Percentiles rank a stretch among this genome's conserved stretches.
Conservation (phyloP, 805 yeast genomes). For the Candida ascalaphidarum region DNA sequence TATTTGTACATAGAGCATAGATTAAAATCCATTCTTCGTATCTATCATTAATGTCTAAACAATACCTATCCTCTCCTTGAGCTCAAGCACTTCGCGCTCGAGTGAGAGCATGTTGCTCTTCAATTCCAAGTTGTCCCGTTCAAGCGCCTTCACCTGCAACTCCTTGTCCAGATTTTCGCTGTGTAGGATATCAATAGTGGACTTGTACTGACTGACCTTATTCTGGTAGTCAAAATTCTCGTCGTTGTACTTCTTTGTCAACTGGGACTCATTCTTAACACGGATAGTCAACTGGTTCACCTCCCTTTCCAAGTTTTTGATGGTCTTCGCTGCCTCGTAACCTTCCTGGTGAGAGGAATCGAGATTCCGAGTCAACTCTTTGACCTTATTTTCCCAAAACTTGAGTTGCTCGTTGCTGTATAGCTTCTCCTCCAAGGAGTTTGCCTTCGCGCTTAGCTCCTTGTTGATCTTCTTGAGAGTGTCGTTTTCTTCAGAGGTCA, state of each 20-base stretch:
- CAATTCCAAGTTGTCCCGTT: constrained; percentile 48
- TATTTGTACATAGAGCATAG: too few relatives aligned
- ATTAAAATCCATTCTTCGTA: too few relatives aligned
- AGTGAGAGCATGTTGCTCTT: constrained; percentile 44
- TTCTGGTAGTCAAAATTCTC: constrained; percentile 51
- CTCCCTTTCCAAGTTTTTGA: constrained; percentile 42
- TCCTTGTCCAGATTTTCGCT: constrained; percentile 34
- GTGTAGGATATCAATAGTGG: constrained; percentile 30
- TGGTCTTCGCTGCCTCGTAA: constrained; percentile 43
- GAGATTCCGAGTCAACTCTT: constrained; percentile 43
- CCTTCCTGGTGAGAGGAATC: constrained; percentile 38
- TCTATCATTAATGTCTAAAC: too few relatives aligned
- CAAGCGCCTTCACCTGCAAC: constrained; percentile 35
- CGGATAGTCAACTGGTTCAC: constrained; percentile 46
- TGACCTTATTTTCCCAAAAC: constrained; percentile 53
- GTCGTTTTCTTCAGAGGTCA: constrained; percentile 59
- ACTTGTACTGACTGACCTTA: constrained; percentile 34
- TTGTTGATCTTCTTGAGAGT: constrained; percentile 48
- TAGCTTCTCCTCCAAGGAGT: constrained; percentile 39
- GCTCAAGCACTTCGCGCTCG: too few relatives aligned
- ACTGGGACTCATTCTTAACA: constrained; percentile 41
- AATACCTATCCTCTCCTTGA: too few relatives aligned
- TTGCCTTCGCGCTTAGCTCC: constrained; percentile 39
- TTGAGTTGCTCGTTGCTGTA: constrained; percentile 45
- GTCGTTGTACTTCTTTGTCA: constrained; percentile 45